Conservation (phyloP, 192 early-diverging fungal genomes). For the Coemansia sp. region DNA sequence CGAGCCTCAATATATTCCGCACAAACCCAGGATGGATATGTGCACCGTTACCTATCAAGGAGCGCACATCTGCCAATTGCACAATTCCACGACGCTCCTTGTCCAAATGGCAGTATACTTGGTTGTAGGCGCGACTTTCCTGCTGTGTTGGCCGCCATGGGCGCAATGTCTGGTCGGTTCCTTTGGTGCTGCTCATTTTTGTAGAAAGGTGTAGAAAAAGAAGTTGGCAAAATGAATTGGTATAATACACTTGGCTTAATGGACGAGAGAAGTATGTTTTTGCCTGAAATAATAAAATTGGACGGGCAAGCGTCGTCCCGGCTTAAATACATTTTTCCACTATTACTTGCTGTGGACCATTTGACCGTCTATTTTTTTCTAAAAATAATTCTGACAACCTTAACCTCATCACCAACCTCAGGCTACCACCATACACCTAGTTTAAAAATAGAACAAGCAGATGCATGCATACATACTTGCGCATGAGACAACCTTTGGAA, state of each 20-base stretch:
- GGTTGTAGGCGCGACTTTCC: conserved; percentile 30
- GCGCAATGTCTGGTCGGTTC: not conserved
- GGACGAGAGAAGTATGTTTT: too few relatives aligned
- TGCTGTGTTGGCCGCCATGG: conserved; percentile 40
- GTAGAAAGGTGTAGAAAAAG: not conserved
- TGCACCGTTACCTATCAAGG: conserved; percentile 12
- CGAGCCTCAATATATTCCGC: conserved; percentile 16
- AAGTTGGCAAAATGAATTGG: not conserved
- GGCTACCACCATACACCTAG: not conserved
- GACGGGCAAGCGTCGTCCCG: not conserved
- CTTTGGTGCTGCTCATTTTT: not conserved
- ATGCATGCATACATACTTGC: not conserved
- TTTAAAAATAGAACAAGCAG: not conserved
- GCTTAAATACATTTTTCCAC: not conserved
- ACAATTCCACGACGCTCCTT: conserved; percentile 8
- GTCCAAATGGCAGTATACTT: conserved; percentile 28
- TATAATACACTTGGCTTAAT: not conserved
- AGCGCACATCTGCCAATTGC: not conserved
- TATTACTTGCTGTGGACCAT: not conserved
- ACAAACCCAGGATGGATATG: conserved; percentile 11
- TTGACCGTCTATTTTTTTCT: not conserved
- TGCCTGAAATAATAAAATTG: not conserved
- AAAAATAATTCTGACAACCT: conserved; percentile 5
- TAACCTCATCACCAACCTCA: not conserved
- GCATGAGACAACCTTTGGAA: not conserved